phyloP scores from a whole-genome alignment of 2,329 filamentous ascomycete species.

The Ophiostoma quercus region DNA sequence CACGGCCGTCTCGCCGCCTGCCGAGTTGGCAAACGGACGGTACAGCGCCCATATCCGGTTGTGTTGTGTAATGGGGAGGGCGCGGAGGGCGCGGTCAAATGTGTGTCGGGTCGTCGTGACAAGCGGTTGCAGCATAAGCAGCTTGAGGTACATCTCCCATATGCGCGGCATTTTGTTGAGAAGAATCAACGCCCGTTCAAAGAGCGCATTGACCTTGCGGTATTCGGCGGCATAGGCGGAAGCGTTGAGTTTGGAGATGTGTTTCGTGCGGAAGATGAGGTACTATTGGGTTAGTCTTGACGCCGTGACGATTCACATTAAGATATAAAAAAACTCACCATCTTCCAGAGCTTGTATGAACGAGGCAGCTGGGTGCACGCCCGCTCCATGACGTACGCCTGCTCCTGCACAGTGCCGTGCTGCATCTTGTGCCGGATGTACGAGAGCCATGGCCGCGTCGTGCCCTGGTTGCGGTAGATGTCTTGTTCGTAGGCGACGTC shows the following conservation, averaged over 20 bases:
- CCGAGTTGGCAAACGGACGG: slow-evolving; percentile 83
- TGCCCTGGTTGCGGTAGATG: slow-evolving; percentile 76
- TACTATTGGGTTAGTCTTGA: slow-evolving; percentile 47
- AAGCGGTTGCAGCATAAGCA: slow-evolving; percentile 85
- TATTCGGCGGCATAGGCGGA: slow-evolving; percentile 75
- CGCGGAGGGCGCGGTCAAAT: slow-evolving; percentile 87
- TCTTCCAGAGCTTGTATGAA: slow-evolving; percentile 98
- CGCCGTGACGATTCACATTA: no score
- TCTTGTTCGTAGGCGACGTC: slow-evolving; percentile 97
- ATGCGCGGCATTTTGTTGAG: slow-evolving; percentile 98
- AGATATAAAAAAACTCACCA: slow-evolving; percentile 39
- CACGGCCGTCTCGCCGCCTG: slow-evolving; percentile 81
- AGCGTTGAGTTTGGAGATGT: slow-evolving; percentile 76
- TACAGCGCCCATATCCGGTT: slow-evolving; percentile 93
- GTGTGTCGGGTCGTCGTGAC: slow-evolving; percentile 79
- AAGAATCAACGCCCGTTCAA: slow-evolving; percentile 84
- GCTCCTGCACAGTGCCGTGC: slow-evolving; percentile 78
- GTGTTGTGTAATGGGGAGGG: slow-evolving; percentile 90
- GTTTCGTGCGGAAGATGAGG: slow-evolving; percentile 74
- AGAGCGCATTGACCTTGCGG: slow-evolving; percentile 89
- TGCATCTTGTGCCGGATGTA: slow-evolving; percentile 89
- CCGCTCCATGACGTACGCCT: slow-evolving; percentile 81
- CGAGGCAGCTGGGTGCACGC: slow-evolving; percentile 84
- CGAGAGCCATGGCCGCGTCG: slow-evolving; percentile 88
- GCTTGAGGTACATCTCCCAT: slow-evolving; percentile 95